Evolutionary conservation across 176 grass and related monocot species (phyloP).

Genomic region (Phoenix dactylifera): DNA sequence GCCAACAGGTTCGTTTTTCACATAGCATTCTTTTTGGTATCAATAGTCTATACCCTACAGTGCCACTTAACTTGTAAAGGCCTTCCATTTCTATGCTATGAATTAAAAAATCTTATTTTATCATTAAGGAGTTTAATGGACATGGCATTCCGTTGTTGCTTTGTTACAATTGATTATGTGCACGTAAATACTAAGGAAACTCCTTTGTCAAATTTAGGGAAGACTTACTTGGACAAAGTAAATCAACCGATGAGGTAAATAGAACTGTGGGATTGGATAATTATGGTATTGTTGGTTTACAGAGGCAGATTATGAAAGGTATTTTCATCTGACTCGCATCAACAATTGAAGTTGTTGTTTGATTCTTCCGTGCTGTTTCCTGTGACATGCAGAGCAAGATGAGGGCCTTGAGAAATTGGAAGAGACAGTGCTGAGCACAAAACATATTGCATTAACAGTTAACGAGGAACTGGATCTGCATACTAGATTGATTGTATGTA

Average conservation of each 20-base stretch:
- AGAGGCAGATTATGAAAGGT: slow-evolving; percentile 68
- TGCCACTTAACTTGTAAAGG: no score
- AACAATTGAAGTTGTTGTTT: background rate
- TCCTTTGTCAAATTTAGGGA: slow-evolving; percentile 15
- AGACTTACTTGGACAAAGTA: slow-evolving; percentile 33
- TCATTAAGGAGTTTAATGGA: no score
- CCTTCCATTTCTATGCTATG: no score
- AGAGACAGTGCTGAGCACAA: slow-evolving; percentile 45
- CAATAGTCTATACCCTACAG: no score
- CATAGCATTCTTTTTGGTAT: background rate
- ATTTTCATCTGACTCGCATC: background rate
- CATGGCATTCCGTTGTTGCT: no score
- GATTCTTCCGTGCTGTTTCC: background rate
- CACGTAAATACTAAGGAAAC: background rate
- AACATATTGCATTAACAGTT: slow-evolving; percentile 55
- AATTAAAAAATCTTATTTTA: no score
- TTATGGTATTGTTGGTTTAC: slow-evolving; percentile 42
- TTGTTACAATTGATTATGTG: no score
- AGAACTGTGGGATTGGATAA: slow-evolving; percentile 18
- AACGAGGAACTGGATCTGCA: no score
- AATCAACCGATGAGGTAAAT: slow-evolving; percentile 32
- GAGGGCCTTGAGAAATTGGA: slow-evolving; percentile 42
- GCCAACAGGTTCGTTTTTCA: slow-evolving; percentile 61
- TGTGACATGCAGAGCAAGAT: slow-evolving; percentile 51
- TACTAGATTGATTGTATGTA: no score